phyloP scores from a whole-genome alignment of 495 filamentous ascomycete genomes.

The Staphylotrichum tortipilum region DNA sequence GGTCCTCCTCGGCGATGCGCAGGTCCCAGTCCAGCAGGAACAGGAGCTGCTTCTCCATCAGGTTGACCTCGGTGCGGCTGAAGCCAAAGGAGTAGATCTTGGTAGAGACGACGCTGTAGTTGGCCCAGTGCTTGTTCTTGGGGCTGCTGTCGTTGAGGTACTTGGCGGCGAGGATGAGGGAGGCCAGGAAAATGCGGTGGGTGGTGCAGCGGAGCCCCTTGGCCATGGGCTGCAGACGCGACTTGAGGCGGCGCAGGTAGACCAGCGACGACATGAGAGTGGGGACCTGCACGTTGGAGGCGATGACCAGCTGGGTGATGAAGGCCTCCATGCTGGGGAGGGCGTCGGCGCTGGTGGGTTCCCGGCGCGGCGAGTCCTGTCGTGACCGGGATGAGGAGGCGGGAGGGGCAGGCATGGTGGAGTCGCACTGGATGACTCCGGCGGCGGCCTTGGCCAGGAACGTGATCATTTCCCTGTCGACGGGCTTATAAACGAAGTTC shows the following conservation, averaged over 20 bases:
- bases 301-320: slow-evolving; percentile 80
- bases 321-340: slow-evolving; percentile 81
- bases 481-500: slow-evolving; percentile 74
- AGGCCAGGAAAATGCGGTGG: slow-evolving; percentile 92
- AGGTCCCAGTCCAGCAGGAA: slow-evolving; percentile 92
- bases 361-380: slow-evolving; percentile 56
- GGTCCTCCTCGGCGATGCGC: slow-evolving; percentile 71
- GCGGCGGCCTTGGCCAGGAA: slow-evolving; percentile 76
- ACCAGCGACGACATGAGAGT: slow-evolving; percentile 95
- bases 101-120: slow-evolving; percentile 63
- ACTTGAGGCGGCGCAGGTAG: slow-evolving; percentile 76
- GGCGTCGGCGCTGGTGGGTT: slow-evolving; percentile 42
- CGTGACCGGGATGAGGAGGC: slow-evolving; percentile 11
- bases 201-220: slow-evolving; percentile 97
- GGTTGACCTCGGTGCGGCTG: slow-evolving; percentile 86
- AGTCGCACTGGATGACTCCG: slow-evolving; percentile 87
- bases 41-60: slow-evolving; percentile 97
- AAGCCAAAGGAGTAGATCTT: slow-evolving; percentile 80
- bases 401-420: slow-evolving; percentile 36
- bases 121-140: slow-evolving; percentile 99
- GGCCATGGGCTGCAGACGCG: slow-evolving; percentile 80
- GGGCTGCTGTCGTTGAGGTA: slow-evolving; percentile 97
- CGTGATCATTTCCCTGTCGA: slow-evolving; percentile 73
- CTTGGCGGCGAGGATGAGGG: slow-evolving; percentile 88
- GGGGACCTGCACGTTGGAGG: slow-evolving; percentile 92